Evolutionary conservation across 805 yeast species (phyloP), one percentile per base, ranked within the genome.

Genomic region (Candida multigemmis): DNA sequence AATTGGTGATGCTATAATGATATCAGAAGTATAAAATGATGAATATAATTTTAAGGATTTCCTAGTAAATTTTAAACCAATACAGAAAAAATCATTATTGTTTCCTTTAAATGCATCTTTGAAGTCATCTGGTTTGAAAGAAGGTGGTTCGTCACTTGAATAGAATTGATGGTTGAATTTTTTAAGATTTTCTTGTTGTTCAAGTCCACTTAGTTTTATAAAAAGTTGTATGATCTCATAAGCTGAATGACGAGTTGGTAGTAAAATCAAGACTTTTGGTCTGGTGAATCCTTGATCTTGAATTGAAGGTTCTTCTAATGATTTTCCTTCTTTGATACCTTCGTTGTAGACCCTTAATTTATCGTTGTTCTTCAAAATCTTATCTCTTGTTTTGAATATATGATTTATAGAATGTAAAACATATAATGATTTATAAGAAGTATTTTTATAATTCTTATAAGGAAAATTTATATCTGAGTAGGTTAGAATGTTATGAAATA

Each of bases 211-310:
- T 15, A 79, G 53, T 19, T 63, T 54, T 20, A 78, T 72, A 20
- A 91, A 40, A 19, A 70, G 65, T 22, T 69, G 67, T 12, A 87
- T 74, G 11, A 85, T 63, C 32, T 76, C 73, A 46, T 72, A 77
- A 15, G 91, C 85, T 7, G 78, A 58, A 38, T 85, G 70, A 44
- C 96, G 69, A 0, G 95, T 84, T 8, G 98, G 97, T 21, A 84
- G 57, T 14, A 91, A 53, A 4, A 89, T 72, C 30, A 91, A 56
- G 2, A 80, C 86, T 44, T 86, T 87, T 1, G 98, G 94, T 35
- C 97, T 68, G 0, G 96, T 87, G 49, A 85, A 91, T 16, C 98
- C 97, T 52, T 91, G 97, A 49, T 91, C 98, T 30, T 94, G 60
- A 37, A 68, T 65, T 41, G 84, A 93, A 8, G 71, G 71, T 33